Evolutionary conservation across 2,329 filamentous ascomycete species (phyloP).

Genomic region (Malbranchea zuffiana): DNA sequence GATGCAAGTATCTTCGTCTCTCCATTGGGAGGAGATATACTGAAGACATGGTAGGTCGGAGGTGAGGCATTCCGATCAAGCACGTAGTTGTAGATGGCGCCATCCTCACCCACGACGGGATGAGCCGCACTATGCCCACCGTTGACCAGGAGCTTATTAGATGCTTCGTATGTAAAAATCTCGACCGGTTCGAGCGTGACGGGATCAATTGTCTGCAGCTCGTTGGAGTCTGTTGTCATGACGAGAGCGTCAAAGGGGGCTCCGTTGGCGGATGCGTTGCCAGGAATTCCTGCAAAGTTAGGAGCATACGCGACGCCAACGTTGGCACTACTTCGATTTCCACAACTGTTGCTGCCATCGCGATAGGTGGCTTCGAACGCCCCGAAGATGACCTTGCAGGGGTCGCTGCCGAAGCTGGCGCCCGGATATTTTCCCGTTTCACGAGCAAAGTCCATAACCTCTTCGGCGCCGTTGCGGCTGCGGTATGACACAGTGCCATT

Average conservation of each 20-base stretch:
- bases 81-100: background rate
- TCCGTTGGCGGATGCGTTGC: background rate
- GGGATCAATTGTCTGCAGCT: background rate
- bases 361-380: background rate
- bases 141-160: background rate
- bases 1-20: background rate
- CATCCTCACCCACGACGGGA: background rate
- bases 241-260: background rate
- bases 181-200: background rate
- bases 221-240: background rate
- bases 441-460: background rate
- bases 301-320: background rate
- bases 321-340: background rate
- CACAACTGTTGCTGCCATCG: background rate
- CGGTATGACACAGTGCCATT: background rate
- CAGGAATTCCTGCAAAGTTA: background rate
- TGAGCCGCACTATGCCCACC: background rate
- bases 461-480: background rate
- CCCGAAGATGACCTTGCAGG: background rate
- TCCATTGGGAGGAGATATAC: background rate
- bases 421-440: background rate
- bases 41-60: background rate
- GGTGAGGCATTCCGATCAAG: background rate
- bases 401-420: background rate
- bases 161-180: background rate